Base-by-base conservation (phyloP, 257 asterid genomes). In the Solanum sejunctum region DNA sequence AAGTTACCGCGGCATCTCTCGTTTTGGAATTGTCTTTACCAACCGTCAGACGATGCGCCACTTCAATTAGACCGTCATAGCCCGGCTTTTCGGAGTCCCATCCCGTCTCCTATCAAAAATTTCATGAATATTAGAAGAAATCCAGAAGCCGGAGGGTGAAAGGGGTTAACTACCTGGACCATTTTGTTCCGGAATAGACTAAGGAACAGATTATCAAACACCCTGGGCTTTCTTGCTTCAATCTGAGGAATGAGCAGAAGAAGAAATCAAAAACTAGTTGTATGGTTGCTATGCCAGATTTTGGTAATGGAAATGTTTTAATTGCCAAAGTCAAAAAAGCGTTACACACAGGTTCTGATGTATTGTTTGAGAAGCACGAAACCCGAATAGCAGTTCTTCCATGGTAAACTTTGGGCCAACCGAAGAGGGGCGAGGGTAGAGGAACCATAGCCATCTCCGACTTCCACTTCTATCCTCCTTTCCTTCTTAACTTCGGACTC, bases 81-180 rank as follows among this genome's bases (percentile, higher is more conserved):
- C 98, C 98, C 28, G 96, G 92, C 87, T 90, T 94, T 6, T 89
- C 93, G 13, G 98, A 95, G 75, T 95, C 98, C 98, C 98, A 95
- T 55, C 95, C 94, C 73, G 91, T 88, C 83, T 91, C 97, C 96
- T 95, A 88, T 45, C 60, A 80, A 84, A 80, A 84, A 84, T 63
- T 55, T 12, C 9, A 12, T 12, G 6, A 83, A 43, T 41, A 13
- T 66, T 52, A 41, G 23, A 75, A 63, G n/a, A 78, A 61, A 51
- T 10, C 61, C 6, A 78, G 49, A 32, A 20, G 55, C 10, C 41
- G n/a, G 52, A 28, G 45, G 79, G 23, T 45, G 17, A 20, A 56
- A 21, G 57, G 60, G 67, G 83, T 67, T 28, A 36, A 36, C 41
- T 4, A 93, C 98, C 93, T 88, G 89, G 78, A 90, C 98, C 97